phyloP scores from a whole-genome alignment of 2,329 filamentous ascomycete genomes.

The Seiridium unicorne region DNA sequence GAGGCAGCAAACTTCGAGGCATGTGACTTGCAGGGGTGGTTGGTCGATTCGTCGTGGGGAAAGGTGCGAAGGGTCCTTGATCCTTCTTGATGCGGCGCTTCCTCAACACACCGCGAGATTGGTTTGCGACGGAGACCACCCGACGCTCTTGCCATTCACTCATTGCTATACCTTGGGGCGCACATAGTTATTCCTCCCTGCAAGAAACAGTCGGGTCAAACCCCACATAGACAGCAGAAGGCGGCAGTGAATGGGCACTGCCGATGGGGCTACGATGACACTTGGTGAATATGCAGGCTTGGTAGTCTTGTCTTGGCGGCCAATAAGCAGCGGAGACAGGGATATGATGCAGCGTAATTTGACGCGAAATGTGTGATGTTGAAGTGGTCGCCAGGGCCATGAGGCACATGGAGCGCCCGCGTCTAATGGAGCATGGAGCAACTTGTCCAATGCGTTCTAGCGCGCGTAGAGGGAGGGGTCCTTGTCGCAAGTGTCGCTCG shows the following conservation, averaged over 20 bases:
- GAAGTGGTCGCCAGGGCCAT: background rate
- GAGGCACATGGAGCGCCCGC: slow-evolving; percentile 5
- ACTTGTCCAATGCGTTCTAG: slow-evolving; percentile 5
- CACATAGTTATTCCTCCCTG: too few species aligned
- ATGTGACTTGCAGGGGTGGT: background rate
- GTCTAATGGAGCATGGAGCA: slow-evolving; percentile 10
- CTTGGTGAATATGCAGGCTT: background rate
- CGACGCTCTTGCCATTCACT: background rate
- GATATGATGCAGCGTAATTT: slow-evolving; percentile 10
- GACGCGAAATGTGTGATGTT: slow-evolving; percentile 9
- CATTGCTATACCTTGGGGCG: too few species aligned
- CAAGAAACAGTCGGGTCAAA: too few species aligned
- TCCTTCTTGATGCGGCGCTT: background rate
- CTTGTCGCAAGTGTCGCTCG: slow-evolving; percentile 2
- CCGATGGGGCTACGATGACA: background rate
- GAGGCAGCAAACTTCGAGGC: background rate
- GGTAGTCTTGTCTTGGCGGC: slow-evolving; percentile 2
- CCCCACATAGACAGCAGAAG: too few species aligned
- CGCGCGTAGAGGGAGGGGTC: background rate
- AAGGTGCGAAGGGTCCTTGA: background rate
- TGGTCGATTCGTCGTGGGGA: background rate
- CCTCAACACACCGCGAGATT: background rate
- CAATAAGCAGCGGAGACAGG: slow-evolving; percentile 4
- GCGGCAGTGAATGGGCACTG: background rate
- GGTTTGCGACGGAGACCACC: background rate